Evolutionary conservation across 768 basidiomycete genomes (phyloP).

Genomic region (Phaffia australis): DNA sequence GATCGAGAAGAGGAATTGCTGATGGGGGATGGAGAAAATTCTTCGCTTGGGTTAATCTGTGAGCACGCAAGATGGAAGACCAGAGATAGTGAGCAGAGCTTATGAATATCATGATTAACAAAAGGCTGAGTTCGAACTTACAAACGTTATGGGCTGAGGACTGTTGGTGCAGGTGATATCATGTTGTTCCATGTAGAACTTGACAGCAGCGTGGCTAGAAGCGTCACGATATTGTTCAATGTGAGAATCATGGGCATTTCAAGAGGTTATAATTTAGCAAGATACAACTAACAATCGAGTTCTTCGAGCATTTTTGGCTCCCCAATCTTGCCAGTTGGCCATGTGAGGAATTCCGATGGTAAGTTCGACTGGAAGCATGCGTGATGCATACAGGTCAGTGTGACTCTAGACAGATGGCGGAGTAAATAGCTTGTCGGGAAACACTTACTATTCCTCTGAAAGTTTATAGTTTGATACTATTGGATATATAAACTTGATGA

Average conservation of each 20-base stretch:
- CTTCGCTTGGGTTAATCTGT: conserved; percentile 11
- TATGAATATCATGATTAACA: too few species aligned
- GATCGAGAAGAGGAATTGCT: conserved; percentile 11
- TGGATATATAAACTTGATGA: neutral
- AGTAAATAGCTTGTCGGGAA: too few species aligned
- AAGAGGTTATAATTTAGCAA: conserved; percentile 40
- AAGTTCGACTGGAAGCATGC: conserved; percentile 43
- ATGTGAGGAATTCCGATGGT: conserved; percentile 53
- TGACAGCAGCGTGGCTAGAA: neutral
- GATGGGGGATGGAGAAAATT: conserved; percentile 15
- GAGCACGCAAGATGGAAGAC: conserved; percentile 12
- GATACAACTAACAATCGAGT: conserved; percentile 73
- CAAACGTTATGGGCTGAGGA: conserved; percentile 50
- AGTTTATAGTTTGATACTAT: conserved; percentile 48
- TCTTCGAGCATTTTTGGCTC: conserved; percentile 49
- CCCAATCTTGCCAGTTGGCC: conserved; percentile 47
- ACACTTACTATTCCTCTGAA: conserved; percentile 45
- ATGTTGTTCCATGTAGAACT: conserved; percentile 52
- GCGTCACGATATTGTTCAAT: neutral
- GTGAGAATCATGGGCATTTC: neutral
- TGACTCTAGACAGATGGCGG: too few species aligned
- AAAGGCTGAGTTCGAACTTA: neutral
- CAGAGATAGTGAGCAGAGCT: neutral
- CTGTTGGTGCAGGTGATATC: conserved; percentile 55
- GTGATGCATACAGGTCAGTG: too few species aligned